Evolutionary conservation across 495 filamentous ascomycete genomes (phyloP).

Genomic region (Melanomma pulvis-pyrius): DNA sequence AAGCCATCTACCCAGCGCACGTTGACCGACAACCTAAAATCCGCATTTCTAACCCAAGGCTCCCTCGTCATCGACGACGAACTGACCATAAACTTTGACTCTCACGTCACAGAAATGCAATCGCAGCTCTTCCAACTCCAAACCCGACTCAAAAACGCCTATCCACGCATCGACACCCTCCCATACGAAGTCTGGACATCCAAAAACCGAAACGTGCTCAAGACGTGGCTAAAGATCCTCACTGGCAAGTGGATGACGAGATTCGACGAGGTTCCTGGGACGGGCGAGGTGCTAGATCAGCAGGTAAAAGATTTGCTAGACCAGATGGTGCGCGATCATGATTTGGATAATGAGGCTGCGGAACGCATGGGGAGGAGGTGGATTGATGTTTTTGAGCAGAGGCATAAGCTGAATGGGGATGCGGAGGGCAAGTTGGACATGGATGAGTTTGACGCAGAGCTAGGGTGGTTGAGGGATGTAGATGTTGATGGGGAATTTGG

Average conservation of each 20-base stretch:
- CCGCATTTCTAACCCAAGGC: not conserved
- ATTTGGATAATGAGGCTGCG: slow-evolving; percentile 12
- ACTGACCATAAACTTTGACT: slow-evolving; percentile 15
- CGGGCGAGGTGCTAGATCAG: not conserved
- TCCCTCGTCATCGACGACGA: not conserved
- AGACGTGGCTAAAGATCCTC: slow-evolving; percentile 29
- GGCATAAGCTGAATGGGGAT: slow-evolving; percentile 1
- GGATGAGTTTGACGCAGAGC: slow-evolving; percentile 17
- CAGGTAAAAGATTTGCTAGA: slow-evolving; percentile 13
- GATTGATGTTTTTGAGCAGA: slow-evolving; percentile 10
- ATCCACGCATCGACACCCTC: slow-evolving; percentile 21
- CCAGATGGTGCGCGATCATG: slow-evolving; percentile 20
- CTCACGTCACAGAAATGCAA: slow-evolving; percentile 11
- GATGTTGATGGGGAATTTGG: not conserved
- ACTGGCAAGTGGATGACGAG: slow-evolving; percentile 19
- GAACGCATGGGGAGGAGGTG: slow-evolving; percentile 21
- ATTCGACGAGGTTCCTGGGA: slow-evolving; percentile 11
- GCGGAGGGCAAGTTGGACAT: slow-evolving; percentile 11
- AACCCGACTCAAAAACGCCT: slow-evolving; percentile 11
- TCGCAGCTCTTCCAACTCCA: slow-evolving; percentile 15
- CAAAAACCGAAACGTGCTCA: not conserved
- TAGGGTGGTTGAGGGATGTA: slow-evolving; percentile 21
- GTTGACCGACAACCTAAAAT: not conserved
- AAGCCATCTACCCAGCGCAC: not conserved
- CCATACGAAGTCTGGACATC: slow-evolving; percentile 29